Evolutionary conservation across 306 rosid genomes (phyloP), one percentile per base, ranked within the genome.

Genomic region (Cicer yamashitae): DNA sequence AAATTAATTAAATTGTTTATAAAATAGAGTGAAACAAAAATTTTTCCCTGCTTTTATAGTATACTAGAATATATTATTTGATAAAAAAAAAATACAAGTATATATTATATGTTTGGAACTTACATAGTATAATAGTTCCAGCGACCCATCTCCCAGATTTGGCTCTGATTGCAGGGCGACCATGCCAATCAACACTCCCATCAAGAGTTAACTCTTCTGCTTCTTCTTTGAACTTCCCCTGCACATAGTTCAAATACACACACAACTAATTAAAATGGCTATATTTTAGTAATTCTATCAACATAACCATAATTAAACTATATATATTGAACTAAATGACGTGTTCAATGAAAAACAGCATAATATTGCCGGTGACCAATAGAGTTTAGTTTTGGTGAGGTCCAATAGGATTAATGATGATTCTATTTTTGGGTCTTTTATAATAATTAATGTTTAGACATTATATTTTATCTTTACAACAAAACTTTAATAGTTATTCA

Each of bases 111-210:
- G 11, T 37, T 56, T 43, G 73, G 60, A 52, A 80, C 96, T 92
- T 89, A 94, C 99, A 51, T 20, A 94, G 91, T 56, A 94, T 84
- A 80, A 94, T 89, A 43, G 53, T 90, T 82, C 96, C 99, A 40
- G 97, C 97, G 67, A 84, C 73, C 99, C 99, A 92, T 82, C 84
- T 77, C 11, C 99, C 99, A 14, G 97, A 87, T 89, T 92, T 90
- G 63, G 80, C 65, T 81, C 88, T 83, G 69, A 92, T 87, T 67
- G 99, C 97, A 15, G 91, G 92, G 5, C 81, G 84, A 25, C 96
- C 96, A 79, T 87, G 88, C 97, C 88, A 86, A 76, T 90, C 99
- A 57, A 92, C 90, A 18, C 86, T 89, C 2, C 99, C 96, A 85
- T 94, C 99, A 83, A 85, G 87, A 66, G 96, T 90, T 52, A 66